Evolutionary conservation across 2,329 filamentous ascomycete species (phyloP).

Genomic region (Alternaria hordeiaustralica): DNA sequence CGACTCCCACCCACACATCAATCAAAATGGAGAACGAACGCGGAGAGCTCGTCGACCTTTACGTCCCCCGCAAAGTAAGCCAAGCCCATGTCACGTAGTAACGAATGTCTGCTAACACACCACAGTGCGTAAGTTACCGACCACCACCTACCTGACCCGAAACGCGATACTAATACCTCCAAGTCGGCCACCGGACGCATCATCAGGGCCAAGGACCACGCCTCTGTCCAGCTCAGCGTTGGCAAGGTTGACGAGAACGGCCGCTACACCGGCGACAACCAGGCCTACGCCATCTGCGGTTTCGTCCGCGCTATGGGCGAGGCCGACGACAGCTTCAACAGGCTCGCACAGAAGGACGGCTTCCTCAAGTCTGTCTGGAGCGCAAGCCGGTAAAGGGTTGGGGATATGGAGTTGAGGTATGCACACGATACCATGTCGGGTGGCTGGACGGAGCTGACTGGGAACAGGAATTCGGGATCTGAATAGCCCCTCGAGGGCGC

Average conservation of each 20-base stretch:
- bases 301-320: constrained; percentile 98
- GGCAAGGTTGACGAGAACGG: constrained; percentile 99
- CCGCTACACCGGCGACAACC: constrained; percentile 94
- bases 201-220: constrained; percentile 99
- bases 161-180: constrained; percentile 30
- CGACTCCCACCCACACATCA: constrained; percentile 35
- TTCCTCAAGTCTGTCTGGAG: constrained; percentile 98
- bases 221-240: constrained; percentile 94
- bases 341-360: constrained; percentile 93
- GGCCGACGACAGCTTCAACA: constrained; percentile 95
- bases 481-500: constrained; percentile 30
- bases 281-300: constrained; percentile 95
- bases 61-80: constrained; percentile 38
- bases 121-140: constrained; percentile 49
- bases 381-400: constrained; percentile 62
- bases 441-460: constrained; percentile 18
- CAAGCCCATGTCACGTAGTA: neutral
- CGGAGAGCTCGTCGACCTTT: constrained; percentile 94
- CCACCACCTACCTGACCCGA: constrained; percentile 3
- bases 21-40: constrained; percentile 99
- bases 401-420: constrained; percentile 43
- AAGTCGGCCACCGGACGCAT: constrained; percentile 72
- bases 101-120: neutral
- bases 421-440: neutral
- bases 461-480: constrained; percentile 38